Evolutionary conservation across 2,329 filamentous ascomycete species (phyloP).

Genomic region (Colletotrichum endophyticum): DNA sequence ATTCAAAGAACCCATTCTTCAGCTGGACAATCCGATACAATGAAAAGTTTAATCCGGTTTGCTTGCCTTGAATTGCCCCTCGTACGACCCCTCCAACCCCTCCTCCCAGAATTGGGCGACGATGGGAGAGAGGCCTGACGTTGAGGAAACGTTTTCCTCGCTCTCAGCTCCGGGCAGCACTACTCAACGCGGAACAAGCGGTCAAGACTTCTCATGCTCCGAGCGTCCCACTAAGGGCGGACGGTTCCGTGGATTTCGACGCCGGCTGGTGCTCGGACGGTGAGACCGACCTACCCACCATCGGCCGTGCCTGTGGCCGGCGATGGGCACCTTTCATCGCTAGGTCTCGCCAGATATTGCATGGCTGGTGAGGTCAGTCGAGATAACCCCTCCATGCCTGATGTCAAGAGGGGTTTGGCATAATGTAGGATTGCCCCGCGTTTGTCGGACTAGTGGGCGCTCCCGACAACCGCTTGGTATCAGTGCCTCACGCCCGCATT

Average conservation of each 20-base stretch:
- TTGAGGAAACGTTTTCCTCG: not conserved
- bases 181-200: constrained; percentile 6
- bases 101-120: not conserved
- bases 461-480: not conserved
- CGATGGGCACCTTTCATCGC: not conserved
- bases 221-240: constrained; percentile 9
- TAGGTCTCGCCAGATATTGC: not conserved
- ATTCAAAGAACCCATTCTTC: not conserved
- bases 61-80: not conserved
- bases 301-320: not conserved
- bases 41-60: not conserved
- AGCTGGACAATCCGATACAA: not conserved
- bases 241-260: constrained; percentile 2
- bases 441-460: not conserved
- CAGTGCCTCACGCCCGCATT: not conserved
- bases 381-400: not conserved
- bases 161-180: not conserved
- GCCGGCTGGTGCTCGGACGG: not conserved
- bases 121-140: not conserved
- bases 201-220: constrained; percentile 5
- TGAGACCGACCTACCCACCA: not conserved
- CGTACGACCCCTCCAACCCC: not conserved
- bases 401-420: not conserved
- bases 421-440: not conserved
- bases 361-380: not conserved